Base-by-base conservation (phyloP, 2,329 filamentous ascomycete genomes). In the Colletotrichum siamense region DNA sequence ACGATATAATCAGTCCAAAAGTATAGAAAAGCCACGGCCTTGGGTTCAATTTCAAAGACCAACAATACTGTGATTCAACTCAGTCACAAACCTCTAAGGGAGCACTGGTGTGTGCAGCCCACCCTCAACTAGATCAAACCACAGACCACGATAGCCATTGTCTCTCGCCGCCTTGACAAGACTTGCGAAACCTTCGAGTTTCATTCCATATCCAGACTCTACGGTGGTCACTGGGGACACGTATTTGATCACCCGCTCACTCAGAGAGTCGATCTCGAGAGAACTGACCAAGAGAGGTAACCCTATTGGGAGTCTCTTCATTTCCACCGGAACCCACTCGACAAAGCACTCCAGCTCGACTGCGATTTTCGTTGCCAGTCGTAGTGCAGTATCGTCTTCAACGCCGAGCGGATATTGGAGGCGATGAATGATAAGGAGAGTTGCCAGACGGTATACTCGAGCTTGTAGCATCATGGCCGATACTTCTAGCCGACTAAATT, bases 61-160 rank as follows among this genome's bases (percentile, higher is more conserved):
- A 44, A 44, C 9, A n/a, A n/a, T 44, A n/a, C 39, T 3, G 5
- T 44, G 39, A 44, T 44, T 44, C 39, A 18, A 6, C 39, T n/a
- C 18, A n/a, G 9, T 1, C 18, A 44, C 1, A 44, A 12, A n/a
- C 0, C 0, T 44, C 1, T n/a, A 44, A n/a, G 39, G 39, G 3
- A 44, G 39, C 39, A 44, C 39, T 44, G 39, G 39, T 49, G n/a
- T 12, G 5, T 49, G 39, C 18, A 49, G 9, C 9, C 39, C 39
- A 49, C 18, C 39, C 9, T 49, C 39, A n/a, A 49, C 39, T 12
- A 49, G 18, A 6, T 49, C 9, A 49, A 49, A 49, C 39, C 39
- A 49, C 18, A 49, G 18, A 12, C 39, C 39, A n/a, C 39, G 5
- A 49, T 49, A 49, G 9, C 39, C 18, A 49, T 49, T n/a, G 18